Evolutionary conservation across 2,329 filamentous ascomycete genomes (phyloP).

Genomic region (Cercospora janseana): DNA sequence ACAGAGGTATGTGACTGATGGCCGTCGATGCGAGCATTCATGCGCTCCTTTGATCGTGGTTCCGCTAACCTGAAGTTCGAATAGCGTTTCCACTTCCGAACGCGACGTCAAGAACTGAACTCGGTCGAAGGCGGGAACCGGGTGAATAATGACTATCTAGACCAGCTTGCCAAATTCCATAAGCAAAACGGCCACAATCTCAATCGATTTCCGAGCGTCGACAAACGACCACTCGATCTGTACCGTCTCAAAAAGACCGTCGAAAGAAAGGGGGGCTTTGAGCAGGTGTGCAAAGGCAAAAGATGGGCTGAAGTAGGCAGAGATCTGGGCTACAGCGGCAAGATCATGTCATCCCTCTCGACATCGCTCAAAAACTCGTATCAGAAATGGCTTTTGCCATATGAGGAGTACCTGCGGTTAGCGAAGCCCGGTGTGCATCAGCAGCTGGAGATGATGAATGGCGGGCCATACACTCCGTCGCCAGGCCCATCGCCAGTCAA

Average conservation of each 20-base stretch:
- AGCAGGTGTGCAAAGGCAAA: constrained; percentile 93
- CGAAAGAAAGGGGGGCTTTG: constrained; percentile 89
- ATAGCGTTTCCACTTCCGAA: constrained; percentile 94
- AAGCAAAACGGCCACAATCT: constrained; percentile 93
- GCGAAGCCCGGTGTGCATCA: constrained; percentile 97
- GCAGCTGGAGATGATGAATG: constrained; percentile 88
- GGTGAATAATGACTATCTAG: constrained; percentile 92
- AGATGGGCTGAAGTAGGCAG: constrained; percentile 99
- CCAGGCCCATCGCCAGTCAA: constrained; percentile 73
- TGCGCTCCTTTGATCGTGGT: background rate
- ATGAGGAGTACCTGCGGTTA: constrained; percentile 87
- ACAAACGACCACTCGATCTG: constrained; percentile 93
- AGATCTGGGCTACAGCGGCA: constrained; percentile 94
- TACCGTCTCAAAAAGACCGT: constrained; percentile 97
- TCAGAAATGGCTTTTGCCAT: constrained; percentile 93
- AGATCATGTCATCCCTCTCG: constrained; percentile 98
- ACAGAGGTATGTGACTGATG: constrained; percentile 70
- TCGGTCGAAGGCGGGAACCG: constrained; percentile 97
- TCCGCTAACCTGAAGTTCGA: constrained; percentile 30
- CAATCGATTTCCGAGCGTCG: constrained; percentile 90
- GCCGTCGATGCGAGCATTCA: background rate
- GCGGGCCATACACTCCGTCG: constrained; percentile 79
- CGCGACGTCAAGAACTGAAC: constrained; percentile 92
- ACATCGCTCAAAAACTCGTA: constrained; percentile 98
- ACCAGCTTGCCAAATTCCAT: constrained; percentile 93